A percentile compares a stretch with the other conserved stretches of the same genome.
Conservation (phyloP, 345 rosid genomes). For the Ricinus communis region DNA sequence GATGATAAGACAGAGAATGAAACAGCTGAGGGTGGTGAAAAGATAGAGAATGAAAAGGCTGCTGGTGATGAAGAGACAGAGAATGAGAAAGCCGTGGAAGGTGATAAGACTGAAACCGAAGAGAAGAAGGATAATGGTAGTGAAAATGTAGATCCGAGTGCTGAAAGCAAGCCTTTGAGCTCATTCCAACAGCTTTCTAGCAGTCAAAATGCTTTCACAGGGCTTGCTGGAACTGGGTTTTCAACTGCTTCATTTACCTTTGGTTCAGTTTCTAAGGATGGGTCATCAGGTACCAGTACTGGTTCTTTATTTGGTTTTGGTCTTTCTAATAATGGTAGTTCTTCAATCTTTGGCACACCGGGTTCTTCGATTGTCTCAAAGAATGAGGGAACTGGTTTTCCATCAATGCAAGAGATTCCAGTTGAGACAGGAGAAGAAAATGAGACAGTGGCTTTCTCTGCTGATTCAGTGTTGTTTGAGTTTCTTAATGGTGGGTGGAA, state of each 20-base stretch:
- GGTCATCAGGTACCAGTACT: constrained; percentile 40
- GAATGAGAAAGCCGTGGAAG: constrained; percentile 12
- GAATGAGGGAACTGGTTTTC: constrained; percentile 60
- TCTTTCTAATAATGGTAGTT: constrained; percentile 54
- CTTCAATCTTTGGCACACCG: constrained; percentile 52
- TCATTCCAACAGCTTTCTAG: constrained; percentile 96
- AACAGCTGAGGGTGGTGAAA: constrained; percentile 5
- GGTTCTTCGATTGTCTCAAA: constrained; percentile 54
- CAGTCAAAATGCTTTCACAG: constrained; percentile 88
- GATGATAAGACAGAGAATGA: constrained; percentile 30
- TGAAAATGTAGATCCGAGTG: constrained; percentile 42
- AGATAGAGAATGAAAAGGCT: constrained; percentile 5
- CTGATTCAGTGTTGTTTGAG: constrained; percentile 80
- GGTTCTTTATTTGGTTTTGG: constrained; percentile 56
- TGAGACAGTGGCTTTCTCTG: constrained; percentile 67
- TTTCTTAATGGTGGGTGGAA: constrained; percentile 75
- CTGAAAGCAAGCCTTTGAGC: constrained; percentile 54
- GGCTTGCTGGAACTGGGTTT: constrained; percentile 88
- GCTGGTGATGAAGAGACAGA: constrained; percentile 4
- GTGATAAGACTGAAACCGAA: constrained; percentile 23
- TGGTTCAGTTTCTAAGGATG: constrained; percentile 53
- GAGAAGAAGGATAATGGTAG: constrained; percentile 40
- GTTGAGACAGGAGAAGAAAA: constrained; percentile 96
- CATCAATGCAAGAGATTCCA: constrained; percentile 72
- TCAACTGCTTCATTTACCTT: constrained; percentile 68